phyloP scores from a whole-genome alignment of 148 eudicot species.

The Arctostaphylos glauca region DNA sequence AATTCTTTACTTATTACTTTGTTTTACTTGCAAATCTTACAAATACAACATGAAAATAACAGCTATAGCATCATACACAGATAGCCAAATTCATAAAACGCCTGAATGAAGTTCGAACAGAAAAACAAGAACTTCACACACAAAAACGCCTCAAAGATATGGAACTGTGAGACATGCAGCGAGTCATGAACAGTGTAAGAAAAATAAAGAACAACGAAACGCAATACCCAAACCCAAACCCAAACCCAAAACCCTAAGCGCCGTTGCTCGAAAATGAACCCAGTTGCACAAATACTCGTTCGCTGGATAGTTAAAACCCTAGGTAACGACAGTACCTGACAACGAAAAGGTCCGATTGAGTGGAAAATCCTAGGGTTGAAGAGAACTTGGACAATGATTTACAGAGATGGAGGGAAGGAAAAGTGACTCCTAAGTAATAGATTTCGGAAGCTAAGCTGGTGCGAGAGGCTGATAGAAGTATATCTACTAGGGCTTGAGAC shows the following conservation, averaged over 20 bases:
- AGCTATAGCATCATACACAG: not conserved
- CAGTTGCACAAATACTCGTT: not conserved
- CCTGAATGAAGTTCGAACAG: not conserved
- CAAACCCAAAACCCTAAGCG: not conserved
- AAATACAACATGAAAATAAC: not conserved
- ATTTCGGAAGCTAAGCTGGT: too few relatives aligned
- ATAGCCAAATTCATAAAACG: not conserved
- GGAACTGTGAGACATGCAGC: not conserved
- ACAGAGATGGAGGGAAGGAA: not conserved
- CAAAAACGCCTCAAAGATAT: not conserved
- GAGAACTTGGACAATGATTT: too few relatives aligned
- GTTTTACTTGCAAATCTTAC: not conserved
- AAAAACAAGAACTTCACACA: not conserved
- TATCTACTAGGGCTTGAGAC: not conserved
- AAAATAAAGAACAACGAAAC: not conserved
- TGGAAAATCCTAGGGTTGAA: not conserved
- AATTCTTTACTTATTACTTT: not conserved
- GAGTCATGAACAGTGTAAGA: not conserved
- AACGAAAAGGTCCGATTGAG: not conserved
- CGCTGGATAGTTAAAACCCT: not conserved
- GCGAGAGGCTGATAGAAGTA: not conserved
- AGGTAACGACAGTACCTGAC: not conserved
- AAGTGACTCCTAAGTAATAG: too few relatives aligned
- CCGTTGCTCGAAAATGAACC: not conserved
- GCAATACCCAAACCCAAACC: not conserved